Conservation (phyloP, 768 basidiomycete genomes). For the Psilocybe sp. region DNA sequence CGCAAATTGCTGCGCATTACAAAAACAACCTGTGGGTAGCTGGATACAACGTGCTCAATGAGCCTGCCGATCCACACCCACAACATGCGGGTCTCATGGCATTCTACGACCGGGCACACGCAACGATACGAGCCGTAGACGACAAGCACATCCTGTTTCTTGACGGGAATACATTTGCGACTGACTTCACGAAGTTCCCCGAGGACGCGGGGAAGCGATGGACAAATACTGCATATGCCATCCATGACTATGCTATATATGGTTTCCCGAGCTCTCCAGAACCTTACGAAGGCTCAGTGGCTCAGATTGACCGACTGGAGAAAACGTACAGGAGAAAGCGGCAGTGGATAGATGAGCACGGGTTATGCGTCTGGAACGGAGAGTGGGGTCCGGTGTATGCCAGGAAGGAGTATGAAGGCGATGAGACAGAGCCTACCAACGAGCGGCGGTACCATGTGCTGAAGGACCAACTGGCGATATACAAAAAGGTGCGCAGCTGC, state of each 20-base stretch:
- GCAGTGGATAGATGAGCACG: conserved; percentile 67
- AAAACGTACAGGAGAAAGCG: conserved; percentile 68
- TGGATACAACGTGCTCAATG: conserved; percentile 84
- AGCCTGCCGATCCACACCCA: conserved; percentile 61
- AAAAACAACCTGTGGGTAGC: conserved; percentile 77
- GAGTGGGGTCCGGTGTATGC: conserved; percentile 87
- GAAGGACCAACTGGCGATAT: conserved; percentile 70
- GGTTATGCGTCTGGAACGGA: conserved; percentile 75
- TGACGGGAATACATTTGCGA: conserved; percentile 82
- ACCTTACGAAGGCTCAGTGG: conserved; percentile 49
- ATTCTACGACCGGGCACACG: conserved; percentile 67
- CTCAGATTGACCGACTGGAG: conserved; percentile 47
- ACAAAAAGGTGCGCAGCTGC: conserved; percentile 53
- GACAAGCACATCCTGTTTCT: conserved; percentile 70
- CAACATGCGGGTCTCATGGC: conserved; percentile 55
- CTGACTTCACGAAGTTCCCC: conserved; percentile 67
- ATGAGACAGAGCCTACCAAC: conserved; percentile 66
- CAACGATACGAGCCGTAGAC: conserved; percentile 70
- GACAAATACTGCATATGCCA: conserved; percentile 72
- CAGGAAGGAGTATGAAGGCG: conserved; percentile 56
- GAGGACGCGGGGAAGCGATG: conserved; percentile 58
- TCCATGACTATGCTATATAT: conserved; percentile 73
- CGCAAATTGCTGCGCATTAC: conserved; percentile 69
- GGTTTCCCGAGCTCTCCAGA: conserved; percentile 71
- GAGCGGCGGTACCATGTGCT: conserved; percentile 60